These are phyloP conservation scores for Pseudofabraea citricarpa DNA, from an alignment of 2,329 filamentous ascomycete genomes.

Conservation along the genomic window DNA sequence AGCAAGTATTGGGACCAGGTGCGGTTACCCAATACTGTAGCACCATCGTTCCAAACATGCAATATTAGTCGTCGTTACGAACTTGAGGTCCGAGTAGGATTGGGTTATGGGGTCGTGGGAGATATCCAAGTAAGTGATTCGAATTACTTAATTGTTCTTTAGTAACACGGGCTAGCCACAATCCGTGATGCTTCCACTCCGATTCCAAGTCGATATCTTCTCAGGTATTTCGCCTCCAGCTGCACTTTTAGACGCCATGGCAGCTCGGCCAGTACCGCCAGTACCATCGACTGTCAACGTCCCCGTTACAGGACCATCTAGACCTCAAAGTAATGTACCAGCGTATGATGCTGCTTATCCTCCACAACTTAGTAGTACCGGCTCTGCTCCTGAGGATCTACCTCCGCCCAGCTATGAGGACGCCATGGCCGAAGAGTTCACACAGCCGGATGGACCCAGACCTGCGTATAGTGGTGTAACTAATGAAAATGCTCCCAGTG, in stretches of 20 bases:
- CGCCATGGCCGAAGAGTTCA: conserved; percentile 73
- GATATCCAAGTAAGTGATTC: conserved; percentile 26
- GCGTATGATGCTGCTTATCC: conserved; percentile 51
- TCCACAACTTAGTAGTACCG: conserved; percentile 46
- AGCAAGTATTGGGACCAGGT: conserved; percentile 66
- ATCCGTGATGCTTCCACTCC: conserved; percentile 71
- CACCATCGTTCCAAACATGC: conserved; percentile 83
- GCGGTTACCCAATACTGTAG: conserved; percentile 76
- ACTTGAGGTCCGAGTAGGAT: conserved; percentile 73
- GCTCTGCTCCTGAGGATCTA: conserved; percentile 54
- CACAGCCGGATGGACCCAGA: conserved; percentile 66
- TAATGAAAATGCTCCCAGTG: conserved; percentile 53
- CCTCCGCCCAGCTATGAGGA: conserved; percentile 96
- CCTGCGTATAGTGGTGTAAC: conserved; percentile 64
- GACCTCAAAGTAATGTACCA: conserved; percentile 19
- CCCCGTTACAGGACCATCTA: conserved; percentile 19
- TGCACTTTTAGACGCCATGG: conserved; percentile 66
- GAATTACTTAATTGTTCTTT: background rate
- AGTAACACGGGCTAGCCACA: conserved; percentile 49
- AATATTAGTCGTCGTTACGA: conserved; percentile 81
- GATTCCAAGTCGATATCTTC: conserved; percentile 75
- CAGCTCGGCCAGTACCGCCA: conserved; percentile 12
- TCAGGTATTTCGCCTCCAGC: conserved; percentile 82
- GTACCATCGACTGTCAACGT: too few species aligned
- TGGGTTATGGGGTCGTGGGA: conserved; percentile 65